Base-by-base conservation (phyloP, 352 stramenopile genomes). In the Blastocystis sp. region DNA sequence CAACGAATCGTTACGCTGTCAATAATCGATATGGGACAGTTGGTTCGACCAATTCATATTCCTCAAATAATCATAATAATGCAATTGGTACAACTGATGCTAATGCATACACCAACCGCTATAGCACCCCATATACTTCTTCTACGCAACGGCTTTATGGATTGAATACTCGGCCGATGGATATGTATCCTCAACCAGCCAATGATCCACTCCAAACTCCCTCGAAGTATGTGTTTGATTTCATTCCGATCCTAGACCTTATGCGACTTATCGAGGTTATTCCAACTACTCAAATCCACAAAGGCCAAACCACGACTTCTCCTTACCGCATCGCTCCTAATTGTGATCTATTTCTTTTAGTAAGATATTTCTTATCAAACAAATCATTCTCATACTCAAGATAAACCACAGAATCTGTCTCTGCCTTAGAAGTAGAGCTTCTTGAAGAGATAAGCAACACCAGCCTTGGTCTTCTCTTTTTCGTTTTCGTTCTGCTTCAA, bases 361-460 rank as follows among this genome's bases (percentile, higher is more conserved):
- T 6, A 46, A 21, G 24, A 54, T 74, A 16, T 37, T 74, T 74
- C 29, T 14, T 19, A 74, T n/a, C 63, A 83, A 83, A 83, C 49
- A 83, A n/a, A 35, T 35, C 46, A 35, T 49, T 74, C 42, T 27
- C 49, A 83, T 83, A 83, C 71, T 83, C 71, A 83, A 83, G 51
- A 49, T 54, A 83, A 83, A 51, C 71, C 71, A 57, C 14, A 35
- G 21, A 77, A 56, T 52, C 42, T 24, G 56, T 75, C 19, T 73
- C 35, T 78, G 39, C 51, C 27, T 88, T 88, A 88, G 80, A 88
- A 88, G 58, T 77, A 63, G 42, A 88, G 73, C 63, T 86, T 88
- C 73, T 88, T 81, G 80, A 88, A 88, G 80, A 88, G 63, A 46
- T 86, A 88, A 74, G 66, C 73, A 86, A 77, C 80, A 66, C 80